A percentile compares a stretch with the other conserved stretches of the same genome.
Conservation (phyloP, 768 basidiomycete species). For the Exidia glandulosa region DNA sequence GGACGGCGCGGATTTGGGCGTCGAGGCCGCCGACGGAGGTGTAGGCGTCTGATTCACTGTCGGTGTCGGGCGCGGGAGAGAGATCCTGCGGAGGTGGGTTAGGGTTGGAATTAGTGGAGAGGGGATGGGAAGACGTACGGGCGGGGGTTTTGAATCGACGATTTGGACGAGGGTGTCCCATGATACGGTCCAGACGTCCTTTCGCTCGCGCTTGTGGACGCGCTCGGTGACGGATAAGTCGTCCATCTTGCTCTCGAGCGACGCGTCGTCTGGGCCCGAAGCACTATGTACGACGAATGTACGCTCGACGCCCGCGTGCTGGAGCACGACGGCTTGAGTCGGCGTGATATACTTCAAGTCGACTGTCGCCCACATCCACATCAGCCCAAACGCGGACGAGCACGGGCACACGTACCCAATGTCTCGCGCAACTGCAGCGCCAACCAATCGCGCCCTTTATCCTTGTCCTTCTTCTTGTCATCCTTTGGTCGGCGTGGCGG, state of each 20-base stretch:
- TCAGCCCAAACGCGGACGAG: constrained; percentile 5
- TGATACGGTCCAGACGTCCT: constrained; percentile 45
- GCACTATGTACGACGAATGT: constrained; percentile 46
- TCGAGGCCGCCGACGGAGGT: constrained; percentile 77
- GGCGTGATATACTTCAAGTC: constrained; percentile 58
- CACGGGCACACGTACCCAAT: constrained; percentile 50
- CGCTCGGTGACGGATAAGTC: constrained; percentile 37
- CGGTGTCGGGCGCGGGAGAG: too few species aligned
- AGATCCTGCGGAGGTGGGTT: constrained; percentile 18
- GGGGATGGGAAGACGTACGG: constrained; percentile 20
- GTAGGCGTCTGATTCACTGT: too few species aligned
- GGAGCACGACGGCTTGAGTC: constrained; percentile 48
- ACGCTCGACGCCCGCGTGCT: constrained; percentile 50
- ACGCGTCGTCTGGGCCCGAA: constrained; percentile 17
- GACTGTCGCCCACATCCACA: constrained; percentile 30
- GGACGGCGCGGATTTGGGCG: constrained; percentile 77
- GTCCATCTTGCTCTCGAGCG: constrained; percentile 30
- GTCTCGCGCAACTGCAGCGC: constrained; percentile 51
- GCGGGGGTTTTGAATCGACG: constrained; percentile 40
- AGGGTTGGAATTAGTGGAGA: not conserved
- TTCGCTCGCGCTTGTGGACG: too few species aligned
- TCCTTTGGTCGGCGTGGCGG: constrained; percentile 10
- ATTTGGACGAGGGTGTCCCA: constrained; percentile 53
- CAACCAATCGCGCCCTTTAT: constrained; percentile 76
- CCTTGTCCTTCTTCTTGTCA: constrained; percentile 18